Evolutionary conservation across 371 early-diverging fungal species (phyloP), one percentile per base, ranked within the genome.

Genomic region (Mycotypha africana): DNA sequence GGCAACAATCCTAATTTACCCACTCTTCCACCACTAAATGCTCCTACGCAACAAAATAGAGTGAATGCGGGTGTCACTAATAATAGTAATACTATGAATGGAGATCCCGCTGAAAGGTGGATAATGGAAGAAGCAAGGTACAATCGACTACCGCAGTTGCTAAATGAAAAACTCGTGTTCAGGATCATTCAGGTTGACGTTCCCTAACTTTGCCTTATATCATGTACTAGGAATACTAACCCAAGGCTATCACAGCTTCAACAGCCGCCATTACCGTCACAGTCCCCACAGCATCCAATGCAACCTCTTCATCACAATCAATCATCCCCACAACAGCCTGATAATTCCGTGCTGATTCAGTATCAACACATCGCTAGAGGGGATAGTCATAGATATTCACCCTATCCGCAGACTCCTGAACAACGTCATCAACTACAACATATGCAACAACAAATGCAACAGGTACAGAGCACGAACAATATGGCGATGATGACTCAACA

Each of bases 401-500:
- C 34, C 15, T 11, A n/a, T 26, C 48, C 19, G 11, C 40, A 26
- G 15, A 20, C 36, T 10, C 38, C 19, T 30, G 28, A 36, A 1
- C 51, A 38, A 2, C 51, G 26, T n/a, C 34, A 41, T 24, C 49
- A 48, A 11, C n/a, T 8, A 22, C 41, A 40, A 2, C 19, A 12
- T 31, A 23, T n/a, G n/a, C n/a, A 34, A 1, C 35, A 34, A n/a
- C 50, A 51, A 26, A 11, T 28, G 28, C 5, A n/a, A n/a, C n/a
- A n/a, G n/a, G n/a, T n/a, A n/a, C n/a, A n/a, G n/a, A n/a, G n/a
- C n/a, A n/a, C n/a, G n/a, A n/a, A n/a, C n/a, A n/a, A n/a, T n/a
- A n/a, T n/a, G n/a, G n/a, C n/a, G n/a, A n/a, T n/a, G n/a, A n/a
- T n/a, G n/a, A n/a, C n/a, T n/a, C n/a, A n/a, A n/a, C n/a, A n/a